A percentile compares a stretch with the other conserved stretches of the same genome.
Evolutionary conservation across 768 basidiomycete genomes (phyloP).

Genomic region (Boletus tylopilopsis): DNA sequence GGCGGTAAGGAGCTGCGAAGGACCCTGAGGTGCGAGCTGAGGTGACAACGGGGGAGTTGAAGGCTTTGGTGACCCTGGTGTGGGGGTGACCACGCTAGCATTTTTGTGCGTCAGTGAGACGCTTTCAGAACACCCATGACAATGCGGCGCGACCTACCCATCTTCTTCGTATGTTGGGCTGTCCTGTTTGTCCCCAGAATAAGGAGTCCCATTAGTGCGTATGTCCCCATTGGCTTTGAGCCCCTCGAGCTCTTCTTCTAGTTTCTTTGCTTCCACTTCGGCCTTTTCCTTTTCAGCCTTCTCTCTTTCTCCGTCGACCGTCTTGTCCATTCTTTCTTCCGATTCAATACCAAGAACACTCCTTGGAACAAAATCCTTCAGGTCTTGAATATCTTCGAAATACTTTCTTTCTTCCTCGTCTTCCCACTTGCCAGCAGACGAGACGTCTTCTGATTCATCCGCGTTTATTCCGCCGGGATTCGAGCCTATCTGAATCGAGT

Average conservation of each 20-base stretch:
- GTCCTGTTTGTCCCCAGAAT: slow-evolving; percentile 6
- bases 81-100: slow-evolving; percentile 52
- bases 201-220: slow-evolving; percentile 19
- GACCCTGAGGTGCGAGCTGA: slow-evolving; percentile 79
- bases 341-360: slow-evolving; percentile 73
- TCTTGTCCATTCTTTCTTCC: slow-evolving; percentile 39
- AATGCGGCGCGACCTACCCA: slow-evolving; percentile 16
- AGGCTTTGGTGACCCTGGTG: slow-evolving; percentile 63
- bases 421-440: slow-evolving; percentile 82
- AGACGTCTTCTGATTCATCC: slow-evolving; percentile 56
- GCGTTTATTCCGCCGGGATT: slow-evolving; percentile 38
- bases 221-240: slow-evolving; percentile 40
- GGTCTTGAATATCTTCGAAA: slow-evolving; percentile 89
- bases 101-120: slow-evolving; percentile 37
- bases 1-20: slow-evolving; percentile 88
- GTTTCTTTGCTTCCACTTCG: slow-evolving; percentile 64
- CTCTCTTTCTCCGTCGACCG: slow-evolving; percentile 41
- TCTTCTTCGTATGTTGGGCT: slow-evolving; percentile 29
- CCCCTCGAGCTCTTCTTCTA: slow-evolving; percentile 75
- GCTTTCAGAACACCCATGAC: slow-evolving; percentile 4
- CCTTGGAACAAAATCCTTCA: slow-evolving; percentile 88
- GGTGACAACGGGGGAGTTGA: slow-evolving; percentile 60
- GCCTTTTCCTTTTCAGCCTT: slow-evolving; percentile 53
- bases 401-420: slow-evolving; percentile 95
- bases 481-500: slow-evolving; percentile 76